Percentiles rank a stretch among this genome's conserved stretches.
phyloP scores from a whole-genome alignment of 306 rosid species.

The Quercus suber region DNA sequence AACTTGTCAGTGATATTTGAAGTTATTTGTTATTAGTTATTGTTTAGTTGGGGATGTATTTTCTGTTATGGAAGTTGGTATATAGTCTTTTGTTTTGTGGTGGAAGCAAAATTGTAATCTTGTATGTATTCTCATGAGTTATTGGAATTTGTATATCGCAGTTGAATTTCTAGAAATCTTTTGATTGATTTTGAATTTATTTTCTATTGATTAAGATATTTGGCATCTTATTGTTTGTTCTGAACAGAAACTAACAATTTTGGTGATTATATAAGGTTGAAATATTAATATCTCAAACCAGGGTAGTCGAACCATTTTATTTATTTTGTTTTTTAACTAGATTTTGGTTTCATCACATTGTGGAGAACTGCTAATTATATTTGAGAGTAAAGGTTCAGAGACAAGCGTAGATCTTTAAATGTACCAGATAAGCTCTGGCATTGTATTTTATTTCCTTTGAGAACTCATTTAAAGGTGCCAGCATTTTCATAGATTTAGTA shows the following conservation, averaged over 20 bases:
- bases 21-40: not conserved
- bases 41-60: constrained; percentile 11
- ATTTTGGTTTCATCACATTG: not conserved
- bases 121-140: not conserved
- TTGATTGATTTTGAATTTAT: not conserved
- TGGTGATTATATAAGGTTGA: not conserved
- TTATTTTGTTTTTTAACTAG: not conserved
- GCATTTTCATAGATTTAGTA: not conserved
- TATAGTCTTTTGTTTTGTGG: not conserved
- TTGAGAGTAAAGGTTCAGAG: not conserved
- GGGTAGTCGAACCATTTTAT: not conserved
- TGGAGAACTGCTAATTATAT: not conserved
- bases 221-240: not conserved
- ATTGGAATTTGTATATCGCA: not conserved
- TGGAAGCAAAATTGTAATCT: not conserved
- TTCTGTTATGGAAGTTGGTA: not conserved
- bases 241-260: not conserved
- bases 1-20: not conserved
- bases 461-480: not conserved
- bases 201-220: constrained; percentile 6
- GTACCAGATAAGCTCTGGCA: not conserved
- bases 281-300: not conserved
- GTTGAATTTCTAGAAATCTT: not conserved
- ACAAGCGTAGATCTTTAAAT: not conserved
- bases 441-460: not conserved